Base-by-base conservation (phyloP, 139 green algal genomes). In the Chlamydomonas sphaeroides region DNA sequence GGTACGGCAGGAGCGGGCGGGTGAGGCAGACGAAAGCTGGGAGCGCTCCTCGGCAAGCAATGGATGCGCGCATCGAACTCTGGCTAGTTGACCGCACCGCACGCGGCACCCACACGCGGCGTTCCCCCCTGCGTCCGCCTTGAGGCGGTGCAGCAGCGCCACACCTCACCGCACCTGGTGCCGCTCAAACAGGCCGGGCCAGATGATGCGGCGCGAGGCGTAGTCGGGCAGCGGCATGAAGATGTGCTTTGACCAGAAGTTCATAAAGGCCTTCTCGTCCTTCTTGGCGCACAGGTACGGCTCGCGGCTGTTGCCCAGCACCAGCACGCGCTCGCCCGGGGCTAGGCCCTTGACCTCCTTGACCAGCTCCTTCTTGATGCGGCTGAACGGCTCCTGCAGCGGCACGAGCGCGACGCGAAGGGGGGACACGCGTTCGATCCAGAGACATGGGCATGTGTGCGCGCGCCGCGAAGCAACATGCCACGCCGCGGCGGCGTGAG, bases 281-380 rank as follows among this genome's bases (percentile, higher is more conserved):
- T 95, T 96, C 84, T 95, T 96, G 30, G 87, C 87, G 76, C 91
- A 95, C 33, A 93, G 66, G 75, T 93, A 92, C 0, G 95, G 96
- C 85, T 93, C 84, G 3, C 73, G 61, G 68, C 80, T 94, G 88
- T 87, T 91, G 71, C 95, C 94, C 17, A 98, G 68, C 2, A 98
- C 39, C 32, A 98, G 73, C 69, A 98, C 92, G 1, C 93, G 83
- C 30, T 97, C 75, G 2, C 79, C 74, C 5, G 87, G 84, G 5
- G 65, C 78, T 71, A 96, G 66, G 41, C 48, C 77, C 39, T 90
- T 90, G 56, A 89, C 74, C 88, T 97, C 95, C 81, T 95, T 96
- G 30, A 96, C 33, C 36, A 99, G 88, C 74, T 96, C 92, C 88
- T 98, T 98, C 68, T 93, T 93, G 87, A 99, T 98, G 77, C 95